Base-by-base conservation (phyloP, 2,329 filamentous ascomycete genomes). In the Neofusicoccum sp. region DNA sequence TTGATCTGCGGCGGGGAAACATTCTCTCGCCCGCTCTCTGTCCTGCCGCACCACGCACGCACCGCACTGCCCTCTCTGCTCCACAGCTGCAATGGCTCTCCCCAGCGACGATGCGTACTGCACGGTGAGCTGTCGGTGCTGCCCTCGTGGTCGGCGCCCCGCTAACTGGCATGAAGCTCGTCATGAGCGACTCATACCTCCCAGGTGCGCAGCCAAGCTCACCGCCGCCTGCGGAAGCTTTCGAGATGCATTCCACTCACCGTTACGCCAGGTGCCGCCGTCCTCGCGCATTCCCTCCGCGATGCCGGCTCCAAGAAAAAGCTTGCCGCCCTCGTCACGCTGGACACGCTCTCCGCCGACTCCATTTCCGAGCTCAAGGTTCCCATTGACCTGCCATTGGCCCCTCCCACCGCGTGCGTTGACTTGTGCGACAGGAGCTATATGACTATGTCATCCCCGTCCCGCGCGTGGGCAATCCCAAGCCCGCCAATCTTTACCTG, bases 391-490 rank as follows among this genome's bases (percentile, higher is more conserved):
- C 38, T 33, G 51, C 51, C 51, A 56, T 26, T 33, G 36, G n/a
- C 57, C 58, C 43, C 30, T 12, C 16, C 48, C 57, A 58, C 62
- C 61, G 24, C 45, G n/a, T 16, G 14, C 60, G 61, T 33, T 65
- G 40, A 64, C 20, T 4, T 8, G 61, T 63, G 38, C 16, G 41
- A 28, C 40, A 96, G 90, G 83, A 84, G 54, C 81, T 96, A 51
- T 99, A 92, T 79, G 89, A 99, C 79, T 88, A 93, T 73, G 81
- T 98, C 63, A 89, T 98, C 64, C 88, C 93, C 33, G 91, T 98
- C 60, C 84, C 88, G 60, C 86, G 88, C 64, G 87, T 97, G 70
- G 84, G 84, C 65, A 98, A 93, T 73, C 82, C 84, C 62, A 85
- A 84, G 44, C 89, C 90, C 3, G 86, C 86, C 61, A 98, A 98